Conservation (phyloP, 257 asterid species). For the Handroanthus guayacan region DNA sequence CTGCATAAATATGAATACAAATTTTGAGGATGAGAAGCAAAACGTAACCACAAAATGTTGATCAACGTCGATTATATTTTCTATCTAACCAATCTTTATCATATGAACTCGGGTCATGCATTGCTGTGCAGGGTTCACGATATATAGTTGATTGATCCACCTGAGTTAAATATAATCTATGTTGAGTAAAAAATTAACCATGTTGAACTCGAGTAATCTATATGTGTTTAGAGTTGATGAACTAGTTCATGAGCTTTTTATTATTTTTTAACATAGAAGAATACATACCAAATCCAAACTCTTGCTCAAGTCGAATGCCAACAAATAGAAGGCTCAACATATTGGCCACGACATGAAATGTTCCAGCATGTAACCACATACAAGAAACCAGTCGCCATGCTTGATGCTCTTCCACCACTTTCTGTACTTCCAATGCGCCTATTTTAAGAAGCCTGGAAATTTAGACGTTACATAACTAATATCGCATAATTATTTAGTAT, state of each 20-base stretch:
- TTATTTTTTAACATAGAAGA: background rate
- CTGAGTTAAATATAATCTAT: too few species aligned
- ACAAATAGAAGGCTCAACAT: conserved; percentile 70
- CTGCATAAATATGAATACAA: conserved; percentile 42
- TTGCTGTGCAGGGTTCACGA: too few species aligned
- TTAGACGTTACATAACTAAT: background rate
- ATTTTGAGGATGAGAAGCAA: background rate
- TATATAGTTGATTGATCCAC: too few species aligned
- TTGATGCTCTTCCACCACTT: conserved; percentile 55
- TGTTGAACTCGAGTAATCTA: too few species aligned
- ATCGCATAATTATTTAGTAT: too few species aligned
- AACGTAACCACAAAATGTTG: background rate
- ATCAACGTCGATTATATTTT: background rate
- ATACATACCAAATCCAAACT: conserved; percentile 68
- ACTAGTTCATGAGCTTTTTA: too few species aligned
- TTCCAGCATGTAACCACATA: conserved; percentile 79
- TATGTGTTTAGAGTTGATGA: too few species aligned
- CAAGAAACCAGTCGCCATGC: conserved; percentile 65
- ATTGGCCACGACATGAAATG: conserved; percentile 61
- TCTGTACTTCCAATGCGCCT: conserved; percentile 61
- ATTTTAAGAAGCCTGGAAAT: conserved; percentile 49
- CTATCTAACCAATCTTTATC: background rate
- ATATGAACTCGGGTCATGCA: too few species aligned
- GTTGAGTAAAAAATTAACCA: too few species aligned
- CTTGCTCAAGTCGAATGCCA: conserved; percentile 71